Evolutionary conservation across 2,329 filamentous ascomycete genomes (phyloP).

Genomic region (Trichoderma aggressivum): DNA sequence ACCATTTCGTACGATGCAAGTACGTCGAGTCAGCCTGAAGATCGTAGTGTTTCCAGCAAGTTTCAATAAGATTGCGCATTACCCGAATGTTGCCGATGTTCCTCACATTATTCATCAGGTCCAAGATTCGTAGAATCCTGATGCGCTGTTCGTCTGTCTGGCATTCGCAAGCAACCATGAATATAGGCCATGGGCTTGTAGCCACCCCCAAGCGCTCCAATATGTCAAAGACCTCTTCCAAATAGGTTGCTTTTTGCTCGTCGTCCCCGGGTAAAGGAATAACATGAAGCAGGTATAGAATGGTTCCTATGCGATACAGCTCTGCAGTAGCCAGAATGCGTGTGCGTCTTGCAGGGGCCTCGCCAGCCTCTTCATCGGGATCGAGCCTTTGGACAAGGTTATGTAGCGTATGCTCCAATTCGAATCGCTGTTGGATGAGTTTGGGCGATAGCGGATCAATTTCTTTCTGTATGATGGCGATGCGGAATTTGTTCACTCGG

Average conservation of each 20-base stretch:
- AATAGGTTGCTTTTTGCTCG: slow-evolving; percentile 22
- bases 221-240: slow-evolving; percentile 36
- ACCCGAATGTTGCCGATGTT: slow-evolving; percentile 46
- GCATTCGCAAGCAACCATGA: slow-evolving; percentile 45
- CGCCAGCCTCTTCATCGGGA: slow-evolving; percentile 21
- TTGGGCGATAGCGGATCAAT: slow-evolving; percentile 6
- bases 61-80: slow-evolving; percentile 41
- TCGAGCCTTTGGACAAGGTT: slow-evolving; percentile 18
- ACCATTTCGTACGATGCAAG: slow-evolving; percentile 8
- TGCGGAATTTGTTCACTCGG: slow-evolving; percentile 38
- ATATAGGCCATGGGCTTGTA: slow-evolving; percentile 49
- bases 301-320: slow-evolving; percentile 48
- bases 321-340: slow-evolving; percentile 44
- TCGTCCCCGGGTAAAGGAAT: slow-evolving; percentile 23
- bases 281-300: slow-evolving; percentile 42
- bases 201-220: slow-evolving; percentile 39
- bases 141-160: slow-evolving; percentile 41
- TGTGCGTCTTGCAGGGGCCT: slow-evolving; percentile 28
- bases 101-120: slow-evolving; percentile 41
- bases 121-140: slow-evolving; percentile 38
- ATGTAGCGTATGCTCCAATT: slow-evolving; percentile 14
- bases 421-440: slow-evolving; percentile 24
- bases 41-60: slow-evolving; percentile 46
- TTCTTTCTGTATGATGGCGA: slow-evolving; percentile 7
- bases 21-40: slow-evolving; percentile 37